These are phyloP conservation scores for Ogataea populi-albae DNA, from an alignment of 805 yeast genomes.

Conservation along the genomic window DNA sequence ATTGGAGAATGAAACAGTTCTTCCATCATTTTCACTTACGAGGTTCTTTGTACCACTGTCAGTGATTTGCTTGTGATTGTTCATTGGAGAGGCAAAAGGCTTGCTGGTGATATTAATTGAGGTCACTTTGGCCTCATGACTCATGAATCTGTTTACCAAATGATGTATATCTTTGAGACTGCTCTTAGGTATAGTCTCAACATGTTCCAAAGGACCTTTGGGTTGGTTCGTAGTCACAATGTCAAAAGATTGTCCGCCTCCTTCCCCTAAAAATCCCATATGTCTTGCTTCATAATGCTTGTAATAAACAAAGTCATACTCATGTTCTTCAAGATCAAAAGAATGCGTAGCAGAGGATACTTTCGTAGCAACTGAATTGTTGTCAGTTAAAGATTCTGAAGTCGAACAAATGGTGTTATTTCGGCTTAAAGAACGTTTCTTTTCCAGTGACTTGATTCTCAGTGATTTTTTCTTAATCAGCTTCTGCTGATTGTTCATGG, in stretches of 20 bases:
- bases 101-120: too few relatives aligned
- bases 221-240: conserved; percentile 8
- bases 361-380: conserved; percentile 15
- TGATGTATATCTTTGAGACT: too few relatives aligned
- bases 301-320: conserved; percentile 19
- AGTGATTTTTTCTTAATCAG: conserved; percentile 31
- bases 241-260: conserved; percentile 5
- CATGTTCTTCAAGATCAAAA: conserved; percentile 21
- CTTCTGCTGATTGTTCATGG: conserved; percentile 28
- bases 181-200: too few relatives aligned
- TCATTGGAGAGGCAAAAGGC: too few relatives aligned
- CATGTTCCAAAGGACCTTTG: conserved; percentile 4
- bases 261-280: conserved; percentile 7
- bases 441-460: conserved; percentile 36
- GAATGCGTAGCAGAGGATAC: conserved; percentile 16
- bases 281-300: conserved; percentile 18
- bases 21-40: too few relatives aligned
- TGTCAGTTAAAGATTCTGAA: conserved; percentile 12
- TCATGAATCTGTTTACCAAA: too few relatives aligned
- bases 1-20: conserved; percentile 45
- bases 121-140: too few relatives aligned
- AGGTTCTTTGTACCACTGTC: too few relatives aligned
- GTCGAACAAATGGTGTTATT: conserved; percentile 25
- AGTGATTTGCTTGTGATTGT: too few relatives aligned
- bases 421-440: conserved; percentile 34